Evolutionary conservation across 2,329 filamentous ascomycete species (phyloP), one percentile per base, ranked within the genome.

Genomic region (Pestalotiopsis fici): DNA sequence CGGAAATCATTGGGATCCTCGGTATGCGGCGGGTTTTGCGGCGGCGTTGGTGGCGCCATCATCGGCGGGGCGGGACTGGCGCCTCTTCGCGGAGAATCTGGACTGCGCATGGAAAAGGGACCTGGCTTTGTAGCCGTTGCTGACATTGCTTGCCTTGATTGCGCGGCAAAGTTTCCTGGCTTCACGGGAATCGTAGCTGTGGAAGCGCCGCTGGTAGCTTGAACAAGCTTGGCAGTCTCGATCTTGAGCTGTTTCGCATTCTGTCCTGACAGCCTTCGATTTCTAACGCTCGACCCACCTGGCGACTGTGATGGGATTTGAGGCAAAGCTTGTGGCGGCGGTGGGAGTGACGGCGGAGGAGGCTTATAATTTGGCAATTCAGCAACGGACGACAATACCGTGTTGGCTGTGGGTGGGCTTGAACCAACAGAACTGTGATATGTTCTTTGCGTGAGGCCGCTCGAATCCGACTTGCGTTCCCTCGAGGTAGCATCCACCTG

Each of bases 241-340:
- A 98, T 98, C 80, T 94, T 97, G 63, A 98, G 83, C 74, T 95
- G 92, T 77, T 93, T 95, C 15, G 88, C 83, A 73, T 93, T 93
- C 73, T 93, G 91, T 7, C 92, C 93, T 3, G 95, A 97, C 37
- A 97, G 82, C 69, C 95, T 88, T 68, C 95, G 88, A 72, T 87
- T 93, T 65, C 93, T 88, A 64, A 97, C 92, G 54, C 89, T 77
- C 0, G 78, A 75, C 2, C 83, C 74, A 4, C 73, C 75, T 13
- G 78, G 77, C 12, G 71, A 75, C 39, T 78, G 78, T 12, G 76
- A 71, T 7, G 75, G 85, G 3, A 84, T 73, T 63, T 84, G 81
- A 1, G 83, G 83, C 47, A 84, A 74, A 13, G 83, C 81, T 57
- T 83, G 80, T 6, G 81, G 82, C 5, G 87, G 87, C 1, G 86